phyloP scores from a whole-genome alignment of 2,329 filamentous ascomycete genomes.

The Colletotrichum tanaceti region DNA sequence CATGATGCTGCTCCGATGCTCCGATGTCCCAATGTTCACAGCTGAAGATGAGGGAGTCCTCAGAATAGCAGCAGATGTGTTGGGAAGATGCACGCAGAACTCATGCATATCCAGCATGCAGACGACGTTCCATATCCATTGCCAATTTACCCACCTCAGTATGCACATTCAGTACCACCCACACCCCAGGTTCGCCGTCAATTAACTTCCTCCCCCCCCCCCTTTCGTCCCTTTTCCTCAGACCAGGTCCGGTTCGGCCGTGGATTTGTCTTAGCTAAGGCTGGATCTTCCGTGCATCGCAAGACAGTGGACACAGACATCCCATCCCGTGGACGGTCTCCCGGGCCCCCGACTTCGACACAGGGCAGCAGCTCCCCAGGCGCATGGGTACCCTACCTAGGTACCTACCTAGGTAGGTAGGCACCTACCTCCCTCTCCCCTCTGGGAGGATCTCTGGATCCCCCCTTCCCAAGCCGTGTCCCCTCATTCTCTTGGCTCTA shows the following conservation, averaged over 20 bases:
- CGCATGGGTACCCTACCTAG: background rate
- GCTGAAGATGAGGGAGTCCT: constrained; percentile 28
- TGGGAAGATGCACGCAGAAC: constrained; percentile 23
- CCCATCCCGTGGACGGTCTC: background rate
- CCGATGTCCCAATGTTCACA: constrained; percentile 5
- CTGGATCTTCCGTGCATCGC: constrained; percentile 28
- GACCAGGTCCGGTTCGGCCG: constrained; percentile 15
- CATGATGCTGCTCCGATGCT: constrained; percentile 3
- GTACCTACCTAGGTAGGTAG: too few relatives aligned
- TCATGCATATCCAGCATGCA: background rate
- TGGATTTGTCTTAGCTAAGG: constrained; percentile 29
- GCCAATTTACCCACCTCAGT: background rate
- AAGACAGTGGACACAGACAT: background rate
- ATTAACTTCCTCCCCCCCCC: too few relatives aligned
- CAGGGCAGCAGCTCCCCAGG: constrained; percentile 9
- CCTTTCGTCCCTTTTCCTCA: background rate
- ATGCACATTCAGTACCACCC: constrained; percentile 25
- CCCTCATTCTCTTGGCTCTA: constrained; percentile 1
- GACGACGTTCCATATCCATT: background rate
- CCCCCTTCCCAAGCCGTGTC: background rate
- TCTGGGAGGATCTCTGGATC: background rate
- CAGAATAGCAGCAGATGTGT: constrained; percentile 26
- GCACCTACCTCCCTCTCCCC: too few relatives aligned
- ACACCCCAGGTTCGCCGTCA: constrained; percentile 21
- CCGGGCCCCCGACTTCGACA: background rate